A percentile compares a stretch with the other conserved stretches of the same genome.
phyloP scores from a whole-genome alignment of 2,329 filamentous ascomycete species.

The Bipolaris bicolor region DNA sequence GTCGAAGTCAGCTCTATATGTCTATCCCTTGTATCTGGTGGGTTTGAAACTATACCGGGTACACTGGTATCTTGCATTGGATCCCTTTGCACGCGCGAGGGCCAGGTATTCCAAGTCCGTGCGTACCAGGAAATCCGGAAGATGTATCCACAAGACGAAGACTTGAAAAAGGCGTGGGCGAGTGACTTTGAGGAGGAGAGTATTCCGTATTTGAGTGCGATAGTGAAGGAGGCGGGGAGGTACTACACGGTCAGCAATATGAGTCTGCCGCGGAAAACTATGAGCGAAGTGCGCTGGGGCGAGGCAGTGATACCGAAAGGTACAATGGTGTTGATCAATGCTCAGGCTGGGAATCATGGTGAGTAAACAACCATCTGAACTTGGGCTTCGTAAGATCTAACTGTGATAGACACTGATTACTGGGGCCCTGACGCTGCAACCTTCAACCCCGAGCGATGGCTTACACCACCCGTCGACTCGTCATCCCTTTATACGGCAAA shows the following conservation, averaged over 20 bases:
- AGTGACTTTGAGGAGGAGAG: slow-evolving; percentile 55
- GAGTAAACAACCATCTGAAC: slow-evolving; percentile 40
- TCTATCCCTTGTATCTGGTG: slow-evolving; percentile 59
- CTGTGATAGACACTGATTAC: slow-evolving; percentile 57
- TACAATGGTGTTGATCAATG: slow-evolving; percentile 63
- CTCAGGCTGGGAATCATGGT: slow-evolving; percentile 62
- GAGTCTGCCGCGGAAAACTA: slow-evolving; percentile 60
- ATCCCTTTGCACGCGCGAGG: slow-evolving; percentile 56
- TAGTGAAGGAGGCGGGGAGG: slow-evolving; percentile 60
- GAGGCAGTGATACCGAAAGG: slow-evolving; percentile 59
- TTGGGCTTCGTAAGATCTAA: slow-evolving; percentile 49
- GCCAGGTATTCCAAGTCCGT: slow-evolving; percentile 59
- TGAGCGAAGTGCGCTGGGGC: slow-evolving; percentile 59
- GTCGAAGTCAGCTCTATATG: slow-evolving; percentile 63
- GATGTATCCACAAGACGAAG: slow-evolving; percentile 48
- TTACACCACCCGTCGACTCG: slow-evolving; percentile 26
- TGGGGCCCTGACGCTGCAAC: slow-evolving; percentile 54
- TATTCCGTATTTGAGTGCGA: slow-evolving; percentile 56
- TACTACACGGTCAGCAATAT: slow-evolving; percentile 63
- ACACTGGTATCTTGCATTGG: slow-evolving; percentile 61
- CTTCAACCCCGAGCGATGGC: slow-evolving; percentile 60
- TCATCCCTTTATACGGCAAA: slow-evolving; percentile 17
- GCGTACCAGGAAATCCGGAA: slow-evolving; percentile 60
- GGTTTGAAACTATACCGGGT: slow-evolving; percentile 62
- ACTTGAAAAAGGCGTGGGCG: slow-evolving; percentile 56